These are phyloP conservation scores for Berkeleyomyces rouxiae DNA, from an alignment of 2,329 filamentous ascomycete species.

Conservation along the genomic window DNA sequence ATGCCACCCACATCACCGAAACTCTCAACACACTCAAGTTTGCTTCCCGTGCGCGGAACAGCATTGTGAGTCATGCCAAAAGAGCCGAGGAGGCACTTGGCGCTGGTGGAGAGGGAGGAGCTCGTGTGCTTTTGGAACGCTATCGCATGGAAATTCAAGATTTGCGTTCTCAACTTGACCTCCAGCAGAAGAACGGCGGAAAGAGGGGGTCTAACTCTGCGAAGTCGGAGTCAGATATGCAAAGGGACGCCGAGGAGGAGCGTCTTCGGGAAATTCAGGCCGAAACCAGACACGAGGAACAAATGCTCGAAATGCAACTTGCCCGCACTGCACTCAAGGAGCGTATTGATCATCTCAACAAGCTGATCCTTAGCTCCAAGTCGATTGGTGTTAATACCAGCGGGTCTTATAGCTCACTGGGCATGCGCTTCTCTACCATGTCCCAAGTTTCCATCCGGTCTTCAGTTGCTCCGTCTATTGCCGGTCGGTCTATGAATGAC, in stretches of 20 bases:
- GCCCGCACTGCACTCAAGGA: conserved; percentile 92
- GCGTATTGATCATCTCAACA: conserved; percentile 90
- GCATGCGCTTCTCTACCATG: conserved; percentile 42
- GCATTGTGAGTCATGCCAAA: conserved; percentile 92
- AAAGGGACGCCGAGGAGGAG: conserved; percentile 54
- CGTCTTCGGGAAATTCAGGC: conserved; percentile 61
- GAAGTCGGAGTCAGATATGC: conserved; percentile 30
- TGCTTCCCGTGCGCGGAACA: conserved; percentile 91
- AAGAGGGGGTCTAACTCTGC: conserved; percentile 29
- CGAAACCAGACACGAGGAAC: conserved; percentile 78
- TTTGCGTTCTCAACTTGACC: conserved; percentile 62
- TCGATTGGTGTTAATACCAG: conserved; percentile 81
- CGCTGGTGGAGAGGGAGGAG: conserved; percentile 65
- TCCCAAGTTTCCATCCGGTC: conserved; percentile 49
- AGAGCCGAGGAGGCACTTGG: conserved; percentile 78
- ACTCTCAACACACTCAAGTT: conserved; percentile 96
- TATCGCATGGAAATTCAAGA: conserved; percentile 88
- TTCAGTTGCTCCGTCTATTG: conserved; percentile 48
- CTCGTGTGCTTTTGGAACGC: conserved; percentile 73
- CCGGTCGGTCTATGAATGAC: conserved; percentile 35
- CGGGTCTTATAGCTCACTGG: conserved; percentile 52
- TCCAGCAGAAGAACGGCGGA: conserved; percentile 54
- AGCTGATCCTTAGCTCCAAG: conserved; percentile 87
- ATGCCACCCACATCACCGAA: conserved; percentile 64
- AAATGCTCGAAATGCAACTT: conserved; percentile 96